phyloP scores from a whole-genome alignment of 495 filamentous ascomycete species.

The Penicillium argentinense region DNA sequence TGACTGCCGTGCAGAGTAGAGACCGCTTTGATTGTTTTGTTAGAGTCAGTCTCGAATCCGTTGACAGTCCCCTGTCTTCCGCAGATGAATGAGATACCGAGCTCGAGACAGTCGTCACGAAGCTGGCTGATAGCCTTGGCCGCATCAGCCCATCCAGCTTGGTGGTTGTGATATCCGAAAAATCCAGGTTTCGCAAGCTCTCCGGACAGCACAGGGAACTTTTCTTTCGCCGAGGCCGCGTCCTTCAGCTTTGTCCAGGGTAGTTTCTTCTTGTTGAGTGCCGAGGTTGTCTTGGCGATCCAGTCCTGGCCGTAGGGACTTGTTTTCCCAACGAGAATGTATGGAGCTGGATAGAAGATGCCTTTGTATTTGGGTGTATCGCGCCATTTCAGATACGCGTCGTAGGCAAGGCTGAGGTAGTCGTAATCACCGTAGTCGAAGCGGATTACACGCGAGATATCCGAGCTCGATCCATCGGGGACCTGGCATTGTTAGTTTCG shows the following conservation, averaged over 20 bases:
- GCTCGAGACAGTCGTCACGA: slow-evolving; percentile 25
- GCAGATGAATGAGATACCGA: slow-evolving; percentile 22
- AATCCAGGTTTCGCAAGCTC: slow-evolving; percentile 51
- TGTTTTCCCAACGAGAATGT: slow-evolving; percentile 1
- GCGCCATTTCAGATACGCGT: slow-evolving; percentile 61
- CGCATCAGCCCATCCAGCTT: slow-evolving; percentile 73
- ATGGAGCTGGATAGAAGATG: slow-evolving; percentile 3
- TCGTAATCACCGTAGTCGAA: slow-evolving; percentile 65
- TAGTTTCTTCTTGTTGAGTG: slow-evolving; percentile 39
- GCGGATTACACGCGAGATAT: slow-evolving; percentile 63
- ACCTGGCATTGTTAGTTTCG: slow-evolving; percentile 10
- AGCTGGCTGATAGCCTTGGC: slow-evolving; percentile 60
- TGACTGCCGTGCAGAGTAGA: slow-evolving; percentile 12
- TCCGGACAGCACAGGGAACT: slow-evolving; percentile 12
- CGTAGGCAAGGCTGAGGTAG: slow-evolving; percentile 58
- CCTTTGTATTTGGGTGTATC: slow-evolving; percentile 30
- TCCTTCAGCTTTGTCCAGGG: slow-evolving; percentile 3
- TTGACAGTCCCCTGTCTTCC: slow-evolving; percentile 18
- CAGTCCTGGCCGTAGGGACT: slow-evolving; percentile 26
- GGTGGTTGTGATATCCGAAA: slow-evolving; percentile 61
- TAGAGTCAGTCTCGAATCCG: slow-evolving; percentile 2
- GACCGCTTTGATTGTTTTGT: background rate
- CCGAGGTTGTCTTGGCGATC: slow-evolving; percentile 23
- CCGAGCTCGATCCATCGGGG: slow-evolving; percentile 56
- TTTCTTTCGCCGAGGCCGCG: background rate